A percentile compares a stretch with the other conserved stretches of the same genome.
These are phyloP conservation scores for Soucietia sequanensis DNA, from an alignment of 805 yeast genomes.

Conservation along the genomic window DNA sequence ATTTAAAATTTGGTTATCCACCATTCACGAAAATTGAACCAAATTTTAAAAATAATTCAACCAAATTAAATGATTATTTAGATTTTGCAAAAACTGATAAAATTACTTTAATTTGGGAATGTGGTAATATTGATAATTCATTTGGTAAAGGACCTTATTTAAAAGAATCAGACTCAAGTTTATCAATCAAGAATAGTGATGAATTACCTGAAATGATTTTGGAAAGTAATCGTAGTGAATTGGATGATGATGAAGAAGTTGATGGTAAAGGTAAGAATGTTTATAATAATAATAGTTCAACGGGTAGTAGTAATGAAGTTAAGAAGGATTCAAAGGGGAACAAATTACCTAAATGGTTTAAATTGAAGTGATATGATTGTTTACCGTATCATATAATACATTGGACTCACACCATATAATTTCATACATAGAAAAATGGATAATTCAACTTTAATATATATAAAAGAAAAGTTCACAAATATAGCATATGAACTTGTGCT, in stretches of 20 bases:
- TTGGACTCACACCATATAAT: too few species aligned
- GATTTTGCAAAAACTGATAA: conserved; percentile 28
- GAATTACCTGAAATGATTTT: conserved; percentile 37
- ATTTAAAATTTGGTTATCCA: conserved; percentile 35
- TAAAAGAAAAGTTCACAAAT: too few species aligned
- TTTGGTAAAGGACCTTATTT: conserved; percentile 25
- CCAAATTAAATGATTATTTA: conserved; percentile 23
- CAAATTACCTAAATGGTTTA: conserved; percentile 26
- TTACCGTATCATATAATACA: too few species aligned
- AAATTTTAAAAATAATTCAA: conserved; percentile 27
- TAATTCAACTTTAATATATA: too few species aligned
- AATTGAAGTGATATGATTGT: too few species aligned
- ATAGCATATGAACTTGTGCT: too few species aligned
- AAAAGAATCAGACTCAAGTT: conserved; percentile 12
- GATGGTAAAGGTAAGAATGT: not conserved
- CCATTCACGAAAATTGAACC: conserved; percentile 31
- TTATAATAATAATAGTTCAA: not conserved
- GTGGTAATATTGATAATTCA: conserved; percentile 7
- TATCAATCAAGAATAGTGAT: conserved; percentile 18
- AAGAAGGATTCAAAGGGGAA: conserved; percentile 2
- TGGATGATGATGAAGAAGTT: conserved; percentile 25
- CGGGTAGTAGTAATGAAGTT: not conserved
- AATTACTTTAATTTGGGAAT: conserved; percentile 37
- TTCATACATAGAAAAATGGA: too few species aligned
- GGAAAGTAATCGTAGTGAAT: conserved; percentile 28